A percentile compares a stretch with the other conserved stretches of the same genome.
These are phyloP conservation scores for Kuraishia ogatae DNA, from an alignment of 805 yeast species.

Conservation along the genomic window DNA sequence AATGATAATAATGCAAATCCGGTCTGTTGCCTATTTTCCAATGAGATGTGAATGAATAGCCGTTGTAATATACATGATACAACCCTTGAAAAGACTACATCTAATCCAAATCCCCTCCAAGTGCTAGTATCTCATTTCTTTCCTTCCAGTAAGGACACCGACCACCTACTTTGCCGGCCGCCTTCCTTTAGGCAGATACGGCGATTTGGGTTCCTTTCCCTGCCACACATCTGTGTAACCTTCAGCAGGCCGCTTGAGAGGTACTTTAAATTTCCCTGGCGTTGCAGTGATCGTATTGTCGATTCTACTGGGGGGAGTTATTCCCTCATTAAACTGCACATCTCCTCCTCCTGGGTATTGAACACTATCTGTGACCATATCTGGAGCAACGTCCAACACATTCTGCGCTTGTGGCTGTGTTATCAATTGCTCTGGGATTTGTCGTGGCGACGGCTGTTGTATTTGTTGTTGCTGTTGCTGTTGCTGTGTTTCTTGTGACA, in stretches of 20 bases:
- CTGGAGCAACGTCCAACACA: not conserved
- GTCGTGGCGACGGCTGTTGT: not conserved
- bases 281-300: not conserved
- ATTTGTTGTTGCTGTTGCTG: not conserved
- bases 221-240: conserved; percentile 1
- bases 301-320: not conserved
- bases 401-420: not conserved
- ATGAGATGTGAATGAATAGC: not conserved
- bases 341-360: not conserved
- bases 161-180: not conserved
- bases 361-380: not conserved
- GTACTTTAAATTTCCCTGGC: conserved; percentile 2
- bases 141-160: too few species aligned
- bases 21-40: not conserved
- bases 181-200: not conserved
- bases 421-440: not conserved
- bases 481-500: not conserved
- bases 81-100: not conserved
- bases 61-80: too few species aligned
- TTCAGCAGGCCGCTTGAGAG: conserved; percentile 11
- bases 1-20: not conserved
- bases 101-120: too few species aligned
- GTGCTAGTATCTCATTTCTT: too few species aligned
- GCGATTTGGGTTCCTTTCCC: conserved; percentile 1
- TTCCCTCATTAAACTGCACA: not conserved